A percentile compares a stretch with the other conserved stretches of the same genome.
phyloP scores from a whole-genome alignment of 2,329 filamentous ascomycete genomes.

The Neofusicoccum sp. region DNA sequence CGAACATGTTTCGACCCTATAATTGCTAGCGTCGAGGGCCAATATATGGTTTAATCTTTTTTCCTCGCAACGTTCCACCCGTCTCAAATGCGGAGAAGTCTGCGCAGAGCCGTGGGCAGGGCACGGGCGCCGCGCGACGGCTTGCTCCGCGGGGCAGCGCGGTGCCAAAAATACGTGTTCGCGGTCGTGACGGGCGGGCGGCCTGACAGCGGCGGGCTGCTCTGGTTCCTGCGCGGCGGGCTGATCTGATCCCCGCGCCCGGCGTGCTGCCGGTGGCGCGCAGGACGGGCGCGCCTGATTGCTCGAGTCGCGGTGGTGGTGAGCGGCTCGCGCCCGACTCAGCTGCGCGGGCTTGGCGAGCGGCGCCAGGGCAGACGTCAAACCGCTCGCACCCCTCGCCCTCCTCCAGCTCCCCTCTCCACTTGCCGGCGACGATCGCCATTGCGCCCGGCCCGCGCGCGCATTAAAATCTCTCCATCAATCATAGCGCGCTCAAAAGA shows the following conservation, averaged over 20 bases:
- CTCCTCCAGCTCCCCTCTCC: neutral
- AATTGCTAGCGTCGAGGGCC: neutral
- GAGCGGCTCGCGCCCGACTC: neutral
- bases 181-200: neutral
- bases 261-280: neutral
- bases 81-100: constrained; percentile 9
- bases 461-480: constrained; percentile 16
- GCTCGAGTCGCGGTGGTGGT: neutral
- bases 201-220: too few species aligned
- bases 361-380: constrained; percentile 7
- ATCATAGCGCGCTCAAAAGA: neutral
- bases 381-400: neutral
- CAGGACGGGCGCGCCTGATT: neutral
- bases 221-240: neutral
- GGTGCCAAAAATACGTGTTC: neutral
- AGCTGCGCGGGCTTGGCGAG: neutral
- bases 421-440: neutral
- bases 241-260: neutral
- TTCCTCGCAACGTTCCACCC: constrained; percentile 13
- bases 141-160: neutral
- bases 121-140: neutral
- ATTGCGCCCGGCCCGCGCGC: constrained; percentile 1
- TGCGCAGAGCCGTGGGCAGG: constrained; percentile 6
- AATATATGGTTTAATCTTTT: constrained; percentile 10
- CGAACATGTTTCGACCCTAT: constrained; percentile 10